Conservation (phyloP, 495 filamentous ascomycete species). For the Hypoxylon trugodes region DNA sequence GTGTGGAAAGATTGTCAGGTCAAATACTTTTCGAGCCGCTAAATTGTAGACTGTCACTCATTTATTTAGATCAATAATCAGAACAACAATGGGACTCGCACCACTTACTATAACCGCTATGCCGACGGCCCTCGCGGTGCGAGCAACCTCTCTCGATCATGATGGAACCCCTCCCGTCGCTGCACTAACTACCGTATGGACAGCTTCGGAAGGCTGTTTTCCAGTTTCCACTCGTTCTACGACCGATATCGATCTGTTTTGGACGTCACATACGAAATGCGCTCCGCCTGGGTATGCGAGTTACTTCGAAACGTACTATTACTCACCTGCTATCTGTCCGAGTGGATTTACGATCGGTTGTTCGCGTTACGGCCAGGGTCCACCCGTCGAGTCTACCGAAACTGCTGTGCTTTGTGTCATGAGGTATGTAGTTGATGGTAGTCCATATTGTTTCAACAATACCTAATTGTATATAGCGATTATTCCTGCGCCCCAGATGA, state of each 20-base stretch:
- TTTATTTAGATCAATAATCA: slow-evolving; percentile 2
- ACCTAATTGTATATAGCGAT: slow-evolving; percentile 11
- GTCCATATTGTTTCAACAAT: neutral
- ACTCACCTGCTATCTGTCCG: slow-evolving; percentile 32
- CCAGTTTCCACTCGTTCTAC: slow-evolving; percentile 14
- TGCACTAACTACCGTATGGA: slow-evolving; percentile 29
- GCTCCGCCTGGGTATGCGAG: slow-evolving; percentile 22
- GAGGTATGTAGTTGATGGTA: slow-evolving; percentile 6
- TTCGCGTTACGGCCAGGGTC: slow-evolving; percentile 33
- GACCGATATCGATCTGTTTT: slow-evolving; percentile 26
- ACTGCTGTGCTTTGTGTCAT: slow-evolving; percentile 36
- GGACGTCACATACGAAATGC: slow-evolving; percentile 9
- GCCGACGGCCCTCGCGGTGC: slow-evolving; percentile 2
- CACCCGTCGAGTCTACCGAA: slow-evolving; percentile 26
- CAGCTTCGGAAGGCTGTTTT: slow-evolving; percentile 12
- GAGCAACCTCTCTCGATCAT: slow-evolving; percentile 17
- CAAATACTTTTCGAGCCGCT: neutral
- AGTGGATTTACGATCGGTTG: slow-evolving; percentile 27
- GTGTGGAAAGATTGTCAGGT: neutral
- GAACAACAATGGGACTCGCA: slow-evolving; percentile 9
- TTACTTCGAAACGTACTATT: slow-evolving; percentile 28
- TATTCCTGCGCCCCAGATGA: slow-evolving; percentile 10
- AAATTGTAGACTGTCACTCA: slow-evolving; percentile 7
- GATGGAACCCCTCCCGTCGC: slow-evolving; percentile 31
- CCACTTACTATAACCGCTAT: slow-evolving; percentile 21